Conservation (phyloP, 2,329 filamentous ascomycete genomes). For the Colletotrichum sp. region DNA sequence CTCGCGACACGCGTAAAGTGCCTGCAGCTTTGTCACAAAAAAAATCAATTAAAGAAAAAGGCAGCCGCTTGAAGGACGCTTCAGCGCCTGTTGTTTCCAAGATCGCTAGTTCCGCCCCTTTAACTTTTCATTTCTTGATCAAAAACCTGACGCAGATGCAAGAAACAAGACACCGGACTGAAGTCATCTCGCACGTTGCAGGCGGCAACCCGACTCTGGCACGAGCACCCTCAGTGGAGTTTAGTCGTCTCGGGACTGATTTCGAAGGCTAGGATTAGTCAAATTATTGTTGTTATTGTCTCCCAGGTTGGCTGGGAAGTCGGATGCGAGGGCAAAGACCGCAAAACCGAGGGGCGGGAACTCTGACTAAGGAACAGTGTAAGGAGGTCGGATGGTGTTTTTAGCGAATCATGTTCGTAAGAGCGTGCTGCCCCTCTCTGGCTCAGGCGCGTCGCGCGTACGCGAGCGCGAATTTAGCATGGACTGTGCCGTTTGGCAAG, state of each 20-base stretch:
- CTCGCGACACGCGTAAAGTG: slow-evolving; percentile 13
- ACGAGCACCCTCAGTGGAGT: slow-evolving; percentile 6
- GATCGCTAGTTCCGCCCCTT: background rate
- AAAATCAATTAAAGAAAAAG: slow-evolving; percentile 6
- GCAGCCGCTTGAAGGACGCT: background rate
- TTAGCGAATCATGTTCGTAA: background rate
- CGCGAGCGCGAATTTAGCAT: slow-evolving; percentile 10
- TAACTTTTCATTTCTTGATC: background rate
- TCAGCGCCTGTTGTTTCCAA: background rate
- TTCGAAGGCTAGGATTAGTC: slow-evolving; percentile 14
- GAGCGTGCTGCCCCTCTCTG: background rate
- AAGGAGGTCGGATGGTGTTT: background rate
- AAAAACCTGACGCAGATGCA: background rate
- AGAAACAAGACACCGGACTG: background rate
- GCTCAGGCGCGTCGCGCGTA: slow-evolving; percentile 22
- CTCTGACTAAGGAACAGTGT: background rate
- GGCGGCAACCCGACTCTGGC: background rate
- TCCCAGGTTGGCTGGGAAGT: slow-evolving; percentile 14
- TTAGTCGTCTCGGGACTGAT: slow-evolving; percentile 2
- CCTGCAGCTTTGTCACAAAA: background rate
- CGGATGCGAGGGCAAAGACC: slow-evolving; percentile 13
- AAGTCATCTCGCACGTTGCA: slow-evolving; percentile 1
- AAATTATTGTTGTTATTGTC: background rate
- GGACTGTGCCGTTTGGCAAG: background rate
- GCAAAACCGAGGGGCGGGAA: slow-evolving; percentile 11